A percentile compares a stretch with the other conserved stretches of the same genome.
Evolutionary conservation across 257 asterid species (phyloP).

Genomic region (Leptodermis oblonga): DNA sequence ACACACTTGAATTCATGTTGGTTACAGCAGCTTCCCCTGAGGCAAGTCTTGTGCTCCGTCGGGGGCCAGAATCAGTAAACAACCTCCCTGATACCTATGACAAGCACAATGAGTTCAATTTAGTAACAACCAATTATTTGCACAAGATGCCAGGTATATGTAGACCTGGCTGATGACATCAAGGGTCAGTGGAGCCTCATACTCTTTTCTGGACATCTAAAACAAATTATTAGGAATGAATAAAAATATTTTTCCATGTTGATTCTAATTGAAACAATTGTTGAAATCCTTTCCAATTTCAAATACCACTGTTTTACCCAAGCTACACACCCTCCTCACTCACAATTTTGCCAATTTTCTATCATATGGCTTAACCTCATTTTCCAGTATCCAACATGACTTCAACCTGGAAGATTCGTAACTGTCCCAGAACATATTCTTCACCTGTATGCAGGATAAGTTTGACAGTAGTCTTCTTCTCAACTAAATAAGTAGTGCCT

Average conservation of each 20-base stretch:
- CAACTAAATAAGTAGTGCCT: background rate
- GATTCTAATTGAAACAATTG: too few relatives aligned
- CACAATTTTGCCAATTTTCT: background rate
- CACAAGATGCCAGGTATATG: too few relatives aligned
- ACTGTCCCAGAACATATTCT: background rate
- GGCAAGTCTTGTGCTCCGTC: constrained; percentile 87
- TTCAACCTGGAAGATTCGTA: background rate
- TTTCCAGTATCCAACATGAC: background rate
- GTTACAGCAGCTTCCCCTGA: constrained; percentile 59
- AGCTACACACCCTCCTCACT: background rate
- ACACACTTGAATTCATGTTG: constrained; percentile 42
- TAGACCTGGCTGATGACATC: too few relatives aligned
- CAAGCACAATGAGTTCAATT: constrained; percentile 23
- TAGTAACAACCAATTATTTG: constrained; percentile 6
- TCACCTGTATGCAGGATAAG: background rate
- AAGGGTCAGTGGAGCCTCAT: background rate
- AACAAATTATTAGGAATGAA: background rate
- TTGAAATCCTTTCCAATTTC: background rate
- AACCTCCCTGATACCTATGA: constrained; percentile 89
- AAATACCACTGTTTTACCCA: background rate
- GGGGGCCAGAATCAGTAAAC: constrained; percentile 89
- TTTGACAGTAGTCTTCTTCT: background rate
- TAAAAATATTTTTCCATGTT: background rate
- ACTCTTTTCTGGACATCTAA: background rate
- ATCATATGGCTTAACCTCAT: background rate